Conservation (phyloP, 805 yeast species). For the Yamadazyma olivae region DNA sequence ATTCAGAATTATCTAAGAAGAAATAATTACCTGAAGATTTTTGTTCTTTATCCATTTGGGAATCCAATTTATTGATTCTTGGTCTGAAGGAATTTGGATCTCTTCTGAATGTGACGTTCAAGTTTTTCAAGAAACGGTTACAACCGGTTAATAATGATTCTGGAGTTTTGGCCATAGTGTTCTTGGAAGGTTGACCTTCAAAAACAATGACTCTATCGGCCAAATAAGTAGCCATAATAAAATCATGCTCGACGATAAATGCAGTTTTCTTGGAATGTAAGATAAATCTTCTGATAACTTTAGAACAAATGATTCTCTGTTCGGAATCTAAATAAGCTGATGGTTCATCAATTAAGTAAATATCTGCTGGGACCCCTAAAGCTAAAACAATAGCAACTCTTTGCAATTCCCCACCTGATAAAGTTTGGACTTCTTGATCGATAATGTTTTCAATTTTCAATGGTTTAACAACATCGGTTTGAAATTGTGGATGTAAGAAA, state of each 20-base stretch:
- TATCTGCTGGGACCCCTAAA: constrained; percentile 92
- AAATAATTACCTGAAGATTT: constrained; percentile 89
- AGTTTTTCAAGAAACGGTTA: constrained; percentile 92
- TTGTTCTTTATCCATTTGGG: constrained; percentile 99
- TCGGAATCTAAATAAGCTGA: constrained; percentile 98
- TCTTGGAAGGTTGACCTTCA: constrained; percentile 89
- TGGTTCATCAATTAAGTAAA: constrained; percentile 97
- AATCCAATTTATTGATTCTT: constrained; percentile 94
- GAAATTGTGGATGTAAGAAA: constrained; percentile 95
- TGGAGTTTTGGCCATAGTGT: constrained; percentile 83
- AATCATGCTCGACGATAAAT: constrained; percentile 99
- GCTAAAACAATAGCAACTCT: constrained; percentile 97
- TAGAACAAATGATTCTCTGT: constrained; percentile 98
- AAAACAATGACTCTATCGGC: constrained; percentile 99
- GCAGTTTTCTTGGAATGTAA: constrained; percentile 97
- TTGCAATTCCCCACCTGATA: constrained; percentile 99
- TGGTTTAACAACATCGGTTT: constrained; percentile 97
- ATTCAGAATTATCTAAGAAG: constrained; percentile 73
- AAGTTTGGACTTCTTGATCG: constrained; percentile 95
- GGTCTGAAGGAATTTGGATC: constrained; percentile 98
- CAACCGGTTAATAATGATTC: constrained; percentile 96
- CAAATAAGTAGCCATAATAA: constrained; percentile 98
- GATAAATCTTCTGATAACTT: constrained; percentile 95
- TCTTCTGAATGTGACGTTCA: constrained; percentile 98
- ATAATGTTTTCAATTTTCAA: constrained; percentile 88